These are phyloP conservation scores for Suhomyces prunicola DNA, from an alignment of 805 yeast species.

Conservation along the genomic window DNA sequence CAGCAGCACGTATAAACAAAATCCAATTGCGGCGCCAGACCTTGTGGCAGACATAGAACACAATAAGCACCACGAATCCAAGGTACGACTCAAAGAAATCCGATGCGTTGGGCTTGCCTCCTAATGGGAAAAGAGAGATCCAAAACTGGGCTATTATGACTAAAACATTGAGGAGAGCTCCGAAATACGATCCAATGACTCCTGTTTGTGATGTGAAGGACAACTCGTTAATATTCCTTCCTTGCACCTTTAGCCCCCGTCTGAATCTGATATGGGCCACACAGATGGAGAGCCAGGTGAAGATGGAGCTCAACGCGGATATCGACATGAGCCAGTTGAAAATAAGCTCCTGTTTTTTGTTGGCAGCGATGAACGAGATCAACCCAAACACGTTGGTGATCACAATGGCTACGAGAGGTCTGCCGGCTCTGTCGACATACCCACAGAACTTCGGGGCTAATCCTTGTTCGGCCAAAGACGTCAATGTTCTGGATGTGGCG, in stretches of 20 bases:
- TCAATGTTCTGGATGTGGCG: slow-evolving; percentile 64
- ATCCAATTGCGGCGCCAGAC: slow-evolving; percentile 28
- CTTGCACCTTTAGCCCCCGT: slow-evolving; percentile 19
- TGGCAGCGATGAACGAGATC: slow-evolving; percentile 57
- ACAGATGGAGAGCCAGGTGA: slow-evolving; percentile 29
- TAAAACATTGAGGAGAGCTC: slow-evolving; percentile 18
- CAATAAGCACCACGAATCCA: slow-evolving; percentile 23
- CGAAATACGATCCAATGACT: slow-evolving; percentile 22
- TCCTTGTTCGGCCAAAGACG: slow-evolving; percentile 62
- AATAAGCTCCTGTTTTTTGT: slow-evolving; percentile 18
- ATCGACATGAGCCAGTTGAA: slow-evolving; percentile 27
- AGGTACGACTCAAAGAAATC: slow-evolving; percentile 23
- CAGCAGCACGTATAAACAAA: slow-evolving; percentile 18
- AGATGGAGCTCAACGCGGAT: slow-evolving; percentile 24
- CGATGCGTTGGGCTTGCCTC: slow-evolving; percentile 19
- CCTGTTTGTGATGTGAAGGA: slow-evolving; percentile 23
- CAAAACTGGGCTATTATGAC: slow-evolving; percentile 26
- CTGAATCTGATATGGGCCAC: slow-evolving; percentile 25
- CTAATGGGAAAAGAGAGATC: slow-evolving; percentile 26
- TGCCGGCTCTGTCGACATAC: slow-evolving; percentile 63
- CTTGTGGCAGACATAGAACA: slow-evolving; percentile 25
- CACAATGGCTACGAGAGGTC: slow-evolving; percentile 59
- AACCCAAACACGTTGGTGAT: slow-evolving; percentile 54
- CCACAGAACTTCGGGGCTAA: slow-evolving; percentile 56
- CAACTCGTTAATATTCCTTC: slow-evolving; percentile 22